Evolutionary conservation across 345 rosid genomes (phyloP).

Genomic region (Eucalyptus coolabah): DNA sequence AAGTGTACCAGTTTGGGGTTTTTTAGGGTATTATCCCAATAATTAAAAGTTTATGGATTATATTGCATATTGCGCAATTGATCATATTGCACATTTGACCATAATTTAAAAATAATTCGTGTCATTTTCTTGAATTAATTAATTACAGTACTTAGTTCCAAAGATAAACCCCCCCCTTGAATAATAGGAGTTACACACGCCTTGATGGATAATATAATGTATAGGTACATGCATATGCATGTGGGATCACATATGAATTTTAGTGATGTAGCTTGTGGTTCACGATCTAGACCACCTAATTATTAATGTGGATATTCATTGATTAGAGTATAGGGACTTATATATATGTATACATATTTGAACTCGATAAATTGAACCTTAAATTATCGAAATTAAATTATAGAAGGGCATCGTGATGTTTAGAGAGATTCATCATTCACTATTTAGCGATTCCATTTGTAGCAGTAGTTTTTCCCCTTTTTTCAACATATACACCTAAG

Average conservation of each 20-base stretch:
- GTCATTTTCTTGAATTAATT: background rate
- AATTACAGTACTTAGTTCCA: background rate
- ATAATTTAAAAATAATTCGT: fast-evolving
- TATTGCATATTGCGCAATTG: fast-evolving
- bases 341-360: background rate
- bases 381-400: no score
- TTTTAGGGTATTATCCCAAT: no score
- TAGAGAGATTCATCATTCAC: background rate
- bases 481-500: background rate
- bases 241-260: background rate
- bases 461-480: background rate
- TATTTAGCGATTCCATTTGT: background rate
- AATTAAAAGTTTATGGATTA: fast-evolving
- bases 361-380: background rate
- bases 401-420: background rate
- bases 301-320: background rate
- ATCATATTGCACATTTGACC: background rate
- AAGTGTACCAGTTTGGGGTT: no score
- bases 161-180: background rate
- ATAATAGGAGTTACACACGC: background rate
- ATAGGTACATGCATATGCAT: background rate
- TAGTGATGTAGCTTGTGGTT: background rate
- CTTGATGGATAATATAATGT: fast-evolving
- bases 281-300: background rate
- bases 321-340: background rate